Base-by-base conservation (phyloP, 73 alveolate species). In the Tetrahymena thermophila region DNA sequence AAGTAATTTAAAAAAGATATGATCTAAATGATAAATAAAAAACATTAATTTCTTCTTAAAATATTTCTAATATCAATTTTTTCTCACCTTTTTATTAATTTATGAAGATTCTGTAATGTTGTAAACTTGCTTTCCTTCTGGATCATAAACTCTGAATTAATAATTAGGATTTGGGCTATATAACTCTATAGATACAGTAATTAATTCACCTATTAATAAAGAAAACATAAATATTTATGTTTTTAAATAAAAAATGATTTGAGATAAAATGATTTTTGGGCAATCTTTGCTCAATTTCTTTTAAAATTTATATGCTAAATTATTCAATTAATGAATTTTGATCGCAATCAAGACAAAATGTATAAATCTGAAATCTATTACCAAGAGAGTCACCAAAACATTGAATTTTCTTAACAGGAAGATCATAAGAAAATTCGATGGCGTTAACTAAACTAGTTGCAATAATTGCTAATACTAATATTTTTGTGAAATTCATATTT, bases 311-410 rank as follows among this genome's bases (percentile, higher is more conserved):
- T n/a, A n/a, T n/a, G n/a, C n/a, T 42, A 42, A 42, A 9, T 19
- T 50, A 50, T 71, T 71, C 37, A 28, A 13, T 28, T 28, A 13
- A 25, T 71, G 17, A 10, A 71, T 71, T 31, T 23, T 0, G 5
- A 28, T 71, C 23, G 35, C 25, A 7, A 19, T 71, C 2, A 71
- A 71, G 13, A 71, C 4, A 28, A 11, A 31, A 11, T 10, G 35
- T 8, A 3, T 40, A 28, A 23, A 71, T 28, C 89, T n/a, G 1
- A 56, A 56, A 23, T 21, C 10, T 56, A 56, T n/a, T 71, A 71
- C 89, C 89, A 28, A 71, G 89, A 71, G 89, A 71, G 89, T 71
- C 89, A 71, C 89, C 89, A 71, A 71, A 71, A n/a, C 89, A 71
- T 71, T 71, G 13, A 31, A 71, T 71, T n/a, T 71, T 71, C 89